Evolutionary conservation across 2,329 filamentous ascomycete species (phyloP), one percentile per base, ranked within the genome.

Genomic region (Sporothrix pallida): DNA sequence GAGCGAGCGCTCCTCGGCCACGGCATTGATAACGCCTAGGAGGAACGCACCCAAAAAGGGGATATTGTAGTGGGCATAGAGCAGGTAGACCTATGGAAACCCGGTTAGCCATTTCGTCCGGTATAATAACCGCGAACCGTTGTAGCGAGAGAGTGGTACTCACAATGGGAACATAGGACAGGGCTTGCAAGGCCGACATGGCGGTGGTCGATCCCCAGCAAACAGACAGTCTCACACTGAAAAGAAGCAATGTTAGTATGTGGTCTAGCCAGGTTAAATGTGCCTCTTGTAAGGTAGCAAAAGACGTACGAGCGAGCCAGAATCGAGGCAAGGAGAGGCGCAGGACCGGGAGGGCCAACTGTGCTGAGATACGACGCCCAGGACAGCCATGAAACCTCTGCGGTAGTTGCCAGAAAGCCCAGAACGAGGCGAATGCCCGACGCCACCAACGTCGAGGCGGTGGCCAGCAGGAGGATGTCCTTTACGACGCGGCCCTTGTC

Each of bases 31-130:
- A n/a, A 31, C 50, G 3, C 65, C 65, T 8, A 48, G 54, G 7
- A 72, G 23, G 1, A 73, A 9, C 8, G 48, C 69, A 1, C 73
- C 68, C 26, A 58, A 9, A 7, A 75, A n/a, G 0, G 76, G 72
- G 15, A 97, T 86, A 50, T 86, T 83, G 86, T 97, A 97, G 84
- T 97, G 97, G 71, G 90, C 90, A 44, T 86, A 86, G 42, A 97
- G 86, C 60, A 98, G 89, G 79, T 92, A 93, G 75, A 92, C 89
- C 89, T 91, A 46, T 69, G 13, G 60, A 9, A 68, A 62, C 31
- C 31, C 31, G 31, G 31, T 37, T 37, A 37, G 31, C 31, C 31
- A 37, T 37, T 37, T 37, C 31, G 31, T 7, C 31, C 31, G 7
- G 31, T 7, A 37, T 37, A 37, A 37, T 37, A 37, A 37, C 31